phyloP scores from a whole-genome alignment of 2,329 filamentous ascomycete species.

The Coniochaeta sp. region DNA sequence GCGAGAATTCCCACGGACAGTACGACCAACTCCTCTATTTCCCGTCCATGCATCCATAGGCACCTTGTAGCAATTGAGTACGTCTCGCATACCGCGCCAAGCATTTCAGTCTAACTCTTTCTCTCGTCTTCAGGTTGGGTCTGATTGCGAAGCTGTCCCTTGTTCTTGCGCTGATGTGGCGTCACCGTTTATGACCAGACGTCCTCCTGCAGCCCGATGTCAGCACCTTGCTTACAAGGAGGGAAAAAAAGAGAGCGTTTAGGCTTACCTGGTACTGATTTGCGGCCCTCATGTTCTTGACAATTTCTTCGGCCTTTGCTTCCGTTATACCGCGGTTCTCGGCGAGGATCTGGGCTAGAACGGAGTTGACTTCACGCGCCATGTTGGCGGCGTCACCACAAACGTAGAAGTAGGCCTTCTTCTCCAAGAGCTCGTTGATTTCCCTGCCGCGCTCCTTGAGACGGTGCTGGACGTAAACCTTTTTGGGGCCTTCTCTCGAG shows the following conservation, averaged over 20 bases:
- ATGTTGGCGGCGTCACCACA: conserved; percentile 97
- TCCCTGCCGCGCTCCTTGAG: conserved; percentile 77
- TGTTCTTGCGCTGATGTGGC: neutral
- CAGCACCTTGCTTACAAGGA: conserved; percentile 15
- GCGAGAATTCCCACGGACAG: neutral
- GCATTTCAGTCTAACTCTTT: neutral
- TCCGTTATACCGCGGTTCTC: conserved; percentile 76
- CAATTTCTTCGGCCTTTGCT: conserved; percentile 87
- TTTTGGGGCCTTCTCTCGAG: conserved; percentile 78
- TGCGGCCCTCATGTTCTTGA: conserved; percentile 90
- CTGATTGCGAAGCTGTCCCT: neutral
- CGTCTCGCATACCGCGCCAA: neutral
- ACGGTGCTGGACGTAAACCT: conserved; percentile 95
- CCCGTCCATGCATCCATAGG: conserved; percentile 2
- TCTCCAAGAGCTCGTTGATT: conserved; percentile 76
- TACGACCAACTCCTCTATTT: neutral
- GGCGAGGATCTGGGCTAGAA: conserved; percentile 80
- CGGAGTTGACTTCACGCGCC: conserved; percentile 85
- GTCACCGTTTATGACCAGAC: conserved; percentile 53
- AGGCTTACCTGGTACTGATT: conserved; percentile 88
- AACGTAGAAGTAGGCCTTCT: conserved; percentile 94
- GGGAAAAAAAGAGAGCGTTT: conserved; percentile 2
- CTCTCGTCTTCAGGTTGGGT: neutral
- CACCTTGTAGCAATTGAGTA: neutral
- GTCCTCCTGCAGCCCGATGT: conserved; percentile 48